Percentiles rank a stretch among this genome's conserved stretches.
phyloP scores from a whole-genome alignment of 1,284 basidiomycete species.

The Fomitiporia mediterranea region DNA sequence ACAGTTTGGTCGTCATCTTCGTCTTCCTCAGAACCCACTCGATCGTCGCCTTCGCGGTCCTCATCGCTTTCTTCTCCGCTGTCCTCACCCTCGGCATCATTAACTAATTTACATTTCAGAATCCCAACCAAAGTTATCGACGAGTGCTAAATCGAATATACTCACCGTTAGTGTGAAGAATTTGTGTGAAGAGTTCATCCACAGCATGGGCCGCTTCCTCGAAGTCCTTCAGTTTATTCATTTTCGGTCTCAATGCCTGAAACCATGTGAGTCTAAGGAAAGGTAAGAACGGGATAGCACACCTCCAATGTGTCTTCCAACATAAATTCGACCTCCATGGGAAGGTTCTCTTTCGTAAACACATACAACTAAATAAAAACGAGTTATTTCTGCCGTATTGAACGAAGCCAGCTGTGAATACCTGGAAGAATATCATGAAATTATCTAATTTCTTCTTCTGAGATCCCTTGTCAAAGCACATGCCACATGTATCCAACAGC shows the following conservation, averaged over 20 bases:
- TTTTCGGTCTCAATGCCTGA: conserved; percentile 78
- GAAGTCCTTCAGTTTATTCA: conserved; percentile 63
- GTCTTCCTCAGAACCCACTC: conserved; percentile 47
- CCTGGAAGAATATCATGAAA: conserved; percentile 91
- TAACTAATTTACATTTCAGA: conserved; percentile 13
- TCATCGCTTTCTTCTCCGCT: conserved; percentile 65
- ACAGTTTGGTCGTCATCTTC: conserved; percentile 51
- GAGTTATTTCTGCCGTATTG: conserved; percentile 1
- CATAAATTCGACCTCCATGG: conserved; percentile 99
- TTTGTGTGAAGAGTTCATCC: conserved; percentile 79
- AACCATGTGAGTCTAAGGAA: conserved; percentile 15
- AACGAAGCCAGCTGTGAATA: conserved; percentile 31
- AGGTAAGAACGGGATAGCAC: conserved; percentile 23
- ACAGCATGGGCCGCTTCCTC: conserved; percentile 84
- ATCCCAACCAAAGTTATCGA: not conserved
- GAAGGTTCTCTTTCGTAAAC: conserved; percentile 79
- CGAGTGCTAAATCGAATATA: conserved; percentile 6
- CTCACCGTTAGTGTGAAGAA: conserved; percentile 57
- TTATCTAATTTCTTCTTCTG: conserved; percentile 90
- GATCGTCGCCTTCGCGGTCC: conserved; percentile 57
- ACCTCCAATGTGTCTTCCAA: conserved; percentile 90
- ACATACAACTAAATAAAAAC: conserved; percentile 67
- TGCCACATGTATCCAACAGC: conserved; percentile 93
- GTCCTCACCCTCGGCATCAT: conserved; percentile 29
- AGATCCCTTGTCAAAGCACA: conserved; percentile 92